Percentiles rank a stretch among this genome's conserved stretches.
phyloP scores from a whole-genome alignment of 2,329 filamentous ascomycete species.

The Pyricularia sp. region DNA sequence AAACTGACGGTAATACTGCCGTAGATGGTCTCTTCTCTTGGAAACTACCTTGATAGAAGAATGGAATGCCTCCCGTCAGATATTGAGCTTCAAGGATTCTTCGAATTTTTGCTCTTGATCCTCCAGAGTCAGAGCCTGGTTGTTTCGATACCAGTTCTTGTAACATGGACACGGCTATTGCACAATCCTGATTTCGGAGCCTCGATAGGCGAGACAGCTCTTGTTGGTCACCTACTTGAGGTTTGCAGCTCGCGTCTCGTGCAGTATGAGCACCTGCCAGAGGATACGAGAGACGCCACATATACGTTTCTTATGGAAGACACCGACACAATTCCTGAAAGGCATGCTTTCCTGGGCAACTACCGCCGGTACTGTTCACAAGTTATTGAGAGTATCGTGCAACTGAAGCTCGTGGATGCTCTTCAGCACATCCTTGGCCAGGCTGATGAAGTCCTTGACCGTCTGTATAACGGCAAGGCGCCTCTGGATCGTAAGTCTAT shows the following conservation, averaged over 20 bases:
- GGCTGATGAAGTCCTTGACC: constrained; percentile 64
- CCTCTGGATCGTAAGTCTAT: constrained; percentile 51
- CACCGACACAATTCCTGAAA: constrained; percentile 87
- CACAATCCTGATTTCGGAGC: constrained; percentile 58
- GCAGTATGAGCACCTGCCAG: constrained; percentile 77
- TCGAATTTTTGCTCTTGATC: constrained; percentile 70
- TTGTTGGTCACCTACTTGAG: constrained; percentile 70
- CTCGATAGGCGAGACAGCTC: constrained; percentile 50
- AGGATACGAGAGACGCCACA: constrained; percentile 71
- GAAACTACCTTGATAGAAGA: constrained; percentile 74
- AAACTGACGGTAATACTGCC: constrained; percentile 4
- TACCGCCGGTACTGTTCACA: constrained; percentile 85
- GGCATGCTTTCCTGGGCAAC: constrained; percentile 91
- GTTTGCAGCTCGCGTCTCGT: constrained; percentile 76
- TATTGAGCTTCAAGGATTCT: constrained; percentile 61
- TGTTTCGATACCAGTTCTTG: constrained; percentile 85
- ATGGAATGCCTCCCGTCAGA: constrained; percentile 55
- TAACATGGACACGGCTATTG: constrained; percentile 80
- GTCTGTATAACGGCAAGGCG: constrained; percentile 63
- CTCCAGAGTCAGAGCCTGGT: constrained; percentile 80
- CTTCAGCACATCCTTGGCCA: constrained; percentile 78
- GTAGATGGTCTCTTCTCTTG: constrained; percentile 79
- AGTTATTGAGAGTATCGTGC: constrained; percentile 79
- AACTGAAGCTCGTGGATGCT: constrained; percentile 73
- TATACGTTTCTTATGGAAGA: constrained; percentile 82